Conservation (phyloP, 2,329 filamentous ascomycete genomes). For the Celoporthe dispersa region DNA sequence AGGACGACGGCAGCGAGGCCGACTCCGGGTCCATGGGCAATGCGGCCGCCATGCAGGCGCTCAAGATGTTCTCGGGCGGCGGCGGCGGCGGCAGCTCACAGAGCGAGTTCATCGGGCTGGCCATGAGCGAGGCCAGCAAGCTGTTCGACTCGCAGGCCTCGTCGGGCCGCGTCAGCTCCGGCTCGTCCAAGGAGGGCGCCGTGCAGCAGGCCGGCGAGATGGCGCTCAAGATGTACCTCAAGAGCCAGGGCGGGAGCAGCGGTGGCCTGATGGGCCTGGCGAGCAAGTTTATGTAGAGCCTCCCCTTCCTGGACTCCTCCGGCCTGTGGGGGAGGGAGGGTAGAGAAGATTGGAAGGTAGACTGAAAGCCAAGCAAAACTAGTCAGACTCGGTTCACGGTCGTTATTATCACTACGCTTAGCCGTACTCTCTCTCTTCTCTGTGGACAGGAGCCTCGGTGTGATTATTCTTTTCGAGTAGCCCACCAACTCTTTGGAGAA, state of each 20-base stretch:
- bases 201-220: conserved; percentile 81
- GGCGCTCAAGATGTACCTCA: conserved; percentile 90
- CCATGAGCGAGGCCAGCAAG: conserved; percentile 87
- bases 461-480: too few relatives aligned
- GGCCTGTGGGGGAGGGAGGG: not conserved
- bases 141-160: conserved; percentile 64
- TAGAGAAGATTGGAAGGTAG: not conserved
- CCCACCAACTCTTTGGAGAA: not conserved
- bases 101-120: conserved; percentile 81
- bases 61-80: conserved; percentile 76
- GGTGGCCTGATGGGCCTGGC: conserved; percentile 52
- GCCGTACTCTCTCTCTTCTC: not conserved
- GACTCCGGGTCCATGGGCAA: conserved; percentile 63
- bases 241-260: conserved; percentile 62
- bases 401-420: not conserved
- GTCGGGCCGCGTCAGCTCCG: conserved; percentile 56
- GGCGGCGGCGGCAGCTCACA: conserved; percentile 53
- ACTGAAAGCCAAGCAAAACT: not conserved
- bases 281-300: conserved; percentile 51
- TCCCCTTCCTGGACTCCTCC: not conserved
- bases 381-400: not conserved
- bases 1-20: conserved; percentile 50
- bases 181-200: conserved; percentile 78
- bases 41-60: conserved; percentile 79
- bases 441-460: too few relatives aligned